Percentiles rank a stretch among this genome's conserved stretches.
Conservation (phyloP, 2,329 filamentous ascomycete genomes). For the Paramyrothecium roridum region DNA sequence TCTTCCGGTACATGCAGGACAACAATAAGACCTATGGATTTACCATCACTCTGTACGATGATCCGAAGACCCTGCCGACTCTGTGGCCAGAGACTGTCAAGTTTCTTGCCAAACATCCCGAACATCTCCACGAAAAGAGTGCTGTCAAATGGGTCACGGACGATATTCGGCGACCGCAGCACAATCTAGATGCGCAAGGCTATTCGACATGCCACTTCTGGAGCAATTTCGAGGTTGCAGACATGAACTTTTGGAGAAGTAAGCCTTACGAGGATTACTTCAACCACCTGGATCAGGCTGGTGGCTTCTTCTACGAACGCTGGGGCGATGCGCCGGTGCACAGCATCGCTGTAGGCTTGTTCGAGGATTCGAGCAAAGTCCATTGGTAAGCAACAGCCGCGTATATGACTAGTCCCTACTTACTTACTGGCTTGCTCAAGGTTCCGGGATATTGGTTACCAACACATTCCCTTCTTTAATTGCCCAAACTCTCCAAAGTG, state of each 20-base stretch:
- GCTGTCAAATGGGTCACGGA: constrained; percentile 88
- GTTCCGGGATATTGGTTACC: constrained; percentile 99
- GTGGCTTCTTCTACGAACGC: constrained; percentile 97
- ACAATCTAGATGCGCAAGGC: constrained; percentile 78
- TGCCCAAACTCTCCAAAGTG: constrained; percentile 97
- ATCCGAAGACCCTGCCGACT: constrained; percentile 77
- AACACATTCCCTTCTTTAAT: constrained; percentile 98
- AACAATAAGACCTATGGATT: constrained; percentile 99
- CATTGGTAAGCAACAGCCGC: constrained; percentile 71
- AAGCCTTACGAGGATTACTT: constrained; percentile 94
- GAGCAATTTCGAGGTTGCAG: constrained; percentile 97
- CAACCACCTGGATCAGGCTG: constrained; percentile 90
- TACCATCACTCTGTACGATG: constrained; percentile 95
- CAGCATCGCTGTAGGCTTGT: constrained; percentile 86
- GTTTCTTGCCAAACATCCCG: constrained; percentile 81
- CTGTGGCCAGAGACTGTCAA: constrained; percentile 96
- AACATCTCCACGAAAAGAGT: constrained; percentile 79
- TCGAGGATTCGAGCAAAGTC: constrained; percentile 86
- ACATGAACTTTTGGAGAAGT: constrained; percentile 89
- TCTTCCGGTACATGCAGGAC: constrained; percentile 97
- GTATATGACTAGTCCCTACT: background rate
- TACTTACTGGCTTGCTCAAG: constrained; percentile 40
- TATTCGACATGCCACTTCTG: constrained; percentile 99
- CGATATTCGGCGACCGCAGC: constrained; percentile 68
- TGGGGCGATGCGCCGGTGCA: constrained; percentile 99